A percentile compares a stretch with the other conserved stretches of the same genome.
Conservation (phyloP, 768 basidiomycete species). For the Kondoa subrosea region DNA sequence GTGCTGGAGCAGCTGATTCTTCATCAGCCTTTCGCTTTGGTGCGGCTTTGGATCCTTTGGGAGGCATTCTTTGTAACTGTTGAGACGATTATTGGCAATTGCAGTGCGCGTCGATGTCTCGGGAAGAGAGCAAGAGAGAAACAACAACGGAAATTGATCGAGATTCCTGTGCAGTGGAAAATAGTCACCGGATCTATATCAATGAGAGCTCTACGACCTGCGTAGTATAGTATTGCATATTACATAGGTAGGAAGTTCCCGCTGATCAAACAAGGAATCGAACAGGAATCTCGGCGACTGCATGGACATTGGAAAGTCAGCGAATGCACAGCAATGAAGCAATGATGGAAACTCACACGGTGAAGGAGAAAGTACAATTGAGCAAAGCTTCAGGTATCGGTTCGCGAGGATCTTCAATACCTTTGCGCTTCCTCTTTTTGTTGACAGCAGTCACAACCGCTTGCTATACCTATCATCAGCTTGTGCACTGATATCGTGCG, state of each 20-base stretch:
- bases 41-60: not conserved
- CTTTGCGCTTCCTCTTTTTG: conserved; percentile 29
- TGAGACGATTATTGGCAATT: not conserved
- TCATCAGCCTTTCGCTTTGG: not conserved
- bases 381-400: conserved; percentile 43
- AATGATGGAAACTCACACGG: conserved; percentile 40
- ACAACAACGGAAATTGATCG: too few species aligned
- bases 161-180: too few species aligned
- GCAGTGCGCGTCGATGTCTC: too few species aligned
- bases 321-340: not conserved
- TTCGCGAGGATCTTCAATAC: conserved; percentile 15
- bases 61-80: not conserved
- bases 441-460: conserved; percentile 9
- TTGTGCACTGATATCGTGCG: not conserved
- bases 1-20: not conserved
- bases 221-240: not conserved
- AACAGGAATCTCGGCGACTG: not conserved
- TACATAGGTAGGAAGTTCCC: not conserved
- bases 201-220: not conserved
- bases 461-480: conserved; percentile 11
- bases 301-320: not conserved
- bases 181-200: too few species aligned
- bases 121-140: too few species aligned
- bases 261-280: not conserved
- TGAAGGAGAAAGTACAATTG: conserved; percentile 82